Conservation (phyloP, 257 asterid species). For the Cynanchum wilfordii region DNA sequence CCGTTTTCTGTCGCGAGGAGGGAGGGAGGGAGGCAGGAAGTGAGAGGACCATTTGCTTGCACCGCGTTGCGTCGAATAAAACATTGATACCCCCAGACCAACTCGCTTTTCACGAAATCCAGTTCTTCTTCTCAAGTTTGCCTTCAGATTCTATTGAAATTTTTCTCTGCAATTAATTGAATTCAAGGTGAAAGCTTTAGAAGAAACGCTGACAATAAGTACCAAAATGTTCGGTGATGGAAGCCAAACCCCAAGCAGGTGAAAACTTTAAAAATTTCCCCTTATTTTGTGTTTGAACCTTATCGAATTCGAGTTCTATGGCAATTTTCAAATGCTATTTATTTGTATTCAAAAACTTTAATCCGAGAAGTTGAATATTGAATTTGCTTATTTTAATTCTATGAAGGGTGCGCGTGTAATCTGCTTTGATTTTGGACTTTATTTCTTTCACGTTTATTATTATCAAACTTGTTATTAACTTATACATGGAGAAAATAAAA, state of each 20-base stretch:
- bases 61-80: not conserved
- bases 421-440: not conserved
- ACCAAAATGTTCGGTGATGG: slow-evolving; percentile 55
- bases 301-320: not conserved
- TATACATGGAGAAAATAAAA: not conserved
- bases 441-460: not conserved
- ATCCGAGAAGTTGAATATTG: not conserved
- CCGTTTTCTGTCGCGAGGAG: not conserved
- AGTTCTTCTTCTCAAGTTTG: not conserved
- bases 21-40: not conserved
- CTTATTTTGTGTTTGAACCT: slow-evolving; percentile 8
- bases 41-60: not conserved
- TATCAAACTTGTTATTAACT: not conserved
- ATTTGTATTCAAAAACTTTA: not conserved
- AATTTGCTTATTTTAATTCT: not conserved
- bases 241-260: slow-evolving; percentile 74
- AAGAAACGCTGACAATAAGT: not conserved
- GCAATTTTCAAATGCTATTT: not conserved
- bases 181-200: not conserved
- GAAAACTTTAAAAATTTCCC: slow-evolving; percentile 21
- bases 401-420: not conserved
- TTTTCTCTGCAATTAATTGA: not conserved
- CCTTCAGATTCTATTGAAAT: not conserved
- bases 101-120: not conserved
- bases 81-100: not conserved